phyloP scores from a whole-genome alignment of 2,329 filamentous ascomycete species.

The Aureobasidium sp. region DNA sequence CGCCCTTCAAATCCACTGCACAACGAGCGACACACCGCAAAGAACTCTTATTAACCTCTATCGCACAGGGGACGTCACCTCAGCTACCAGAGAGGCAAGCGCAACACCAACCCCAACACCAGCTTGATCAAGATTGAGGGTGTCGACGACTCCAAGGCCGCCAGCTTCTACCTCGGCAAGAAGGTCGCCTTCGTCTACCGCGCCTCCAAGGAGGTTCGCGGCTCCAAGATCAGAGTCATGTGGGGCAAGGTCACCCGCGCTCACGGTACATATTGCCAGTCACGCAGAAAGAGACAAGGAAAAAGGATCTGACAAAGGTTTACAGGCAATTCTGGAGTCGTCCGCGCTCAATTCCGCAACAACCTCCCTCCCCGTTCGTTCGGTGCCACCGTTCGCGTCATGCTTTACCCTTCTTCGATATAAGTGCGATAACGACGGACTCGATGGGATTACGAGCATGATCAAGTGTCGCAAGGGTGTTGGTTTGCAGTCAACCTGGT shows the following conservation, averaged over 20 bases:
- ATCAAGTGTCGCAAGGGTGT: constrained; percentile 15
- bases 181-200: constrained; percentile 98
- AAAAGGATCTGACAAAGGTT: constrained; percentile 21
- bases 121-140: constrained; percentile 98
- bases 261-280: constrained; percentile 59
- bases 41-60: constrained; percentile 19
- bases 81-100: constrained; percentile 94
- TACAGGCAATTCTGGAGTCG: constrained; percentile 90
- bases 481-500: constrained; percentile 17
- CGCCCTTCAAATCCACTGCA: neutral
- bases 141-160: constrained; percentile 82
- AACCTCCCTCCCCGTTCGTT: constrained; percentile 96
- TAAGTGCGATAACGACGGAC: constrained; percentile 20
- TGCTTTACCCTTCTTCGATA: constrained; percentile 38
- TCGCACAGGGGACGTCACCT: constrained; percentile 83
- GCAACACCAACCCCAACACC: constrained; percentile 72
- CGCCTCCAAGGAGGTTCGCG: constrained; percentile 86
- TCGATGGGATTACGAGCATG: constrained; percentile 15
- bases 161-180: constrained; percentile 98
- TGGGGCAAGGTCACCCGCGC: constrained; percentile 97
- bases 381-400: constrained; percentile 51
- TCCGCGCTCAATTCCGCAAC: constrained; percentile 92
- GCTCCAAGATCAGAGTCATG: constrained; percentile 97
- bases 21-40: neutral
- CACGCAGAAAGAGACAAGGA: constrained; percentile 16